A percentile compares a stretch with the other conserved stretches of the same genome.
phyloP scores from a whole-genome alignment of 2,329 filamentous ascomycete species.

The Fusarium pilosicola region DNA sequence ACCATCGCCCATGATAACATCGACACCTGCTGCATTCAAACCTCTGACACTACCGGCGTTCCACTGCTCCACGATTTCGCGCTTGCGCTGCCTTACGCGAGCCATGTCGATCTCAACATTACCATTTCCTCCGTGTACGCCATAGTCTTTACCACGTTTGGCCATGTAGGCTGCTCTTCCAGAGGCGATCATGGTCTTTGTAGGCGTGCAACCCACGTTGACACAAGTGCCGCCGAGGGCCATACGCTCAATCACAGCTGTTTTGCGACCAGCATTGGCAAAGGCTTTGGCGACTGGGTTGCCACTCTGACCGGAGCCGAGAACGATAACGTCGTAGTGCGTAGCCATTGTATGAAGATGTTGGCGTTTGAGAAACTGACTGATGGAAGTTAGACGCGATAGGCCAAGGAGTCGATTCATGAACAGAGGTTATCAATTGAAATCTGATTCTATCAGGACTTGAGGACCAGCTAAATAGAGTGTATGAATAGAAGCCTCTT shows the following conservation, averaged over 20 bases:
- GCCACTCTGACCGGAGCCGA: constrained; percentile 64
- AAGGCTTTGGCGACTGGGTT: constrained; percentile 61
- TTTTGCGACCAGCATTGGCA: constrained; percentile 55
- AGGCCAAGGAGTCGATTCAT: constrained; percentile 20
- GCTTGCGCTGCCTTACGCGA: constrained; percentile 61
- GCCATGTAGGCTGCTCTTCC: constrained; percentile 60
- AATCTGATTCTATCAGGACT: background rate
- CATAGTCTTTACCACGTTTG: constrained; percentile 56
- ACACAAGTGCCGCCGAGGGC: constrained; percentile 64
- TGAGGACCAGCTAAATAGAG: background rate
- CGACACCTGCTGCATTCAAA: constrained; percentile 53
- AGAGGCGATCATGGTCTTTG: constrained; percentile 66
- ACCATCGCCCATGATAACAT: constrained; percentile 57
- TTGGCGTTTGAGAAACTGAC: background rate
- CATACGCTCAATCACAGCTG: constrained; percentile 58
- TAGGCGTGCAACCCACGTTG: constrained; percentile 66
- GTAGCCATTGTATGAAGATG: constrained; percentile 25
- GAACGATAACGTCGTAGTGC: constrained; percentile 52
- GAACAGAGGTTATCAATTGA: background rate
- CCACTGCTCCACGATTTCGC: constrained; percentile 63
- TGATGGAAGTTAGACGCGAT: background rate
- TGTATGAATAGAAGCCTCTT: background rate
- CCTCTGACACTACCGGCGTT: constrained; percentile 58
- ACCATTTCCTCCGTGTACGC: constrained; percentile 49
- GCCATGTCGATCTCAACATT: constrained; percentile 56